Conservation (phyloP, 2,329 filamentous ascomycete genomes). For the Exophiala aquamarina region DNA sequence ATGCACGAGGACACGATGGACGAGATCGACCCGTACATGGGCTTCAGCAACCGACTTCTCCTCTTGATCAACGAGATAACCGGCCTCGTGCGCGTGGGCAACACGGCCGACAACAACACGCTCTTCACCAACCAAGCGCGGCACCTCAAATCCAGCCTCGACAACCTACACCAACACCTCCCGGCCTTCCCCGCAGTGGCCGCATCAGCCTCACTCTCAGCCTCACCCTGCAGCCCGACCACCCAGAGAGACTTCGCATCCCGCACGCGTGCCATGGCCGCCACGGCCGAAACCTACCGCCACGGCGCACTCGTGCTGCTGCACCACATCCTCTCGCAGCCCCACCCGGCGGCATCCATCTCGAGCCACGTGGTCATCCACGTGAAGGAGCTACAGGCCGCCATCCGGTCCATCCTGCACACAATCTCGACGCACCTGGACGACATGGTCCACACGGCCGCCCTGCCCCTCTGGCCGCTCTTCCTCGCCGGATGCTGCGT, state of each 20-base stretch:
- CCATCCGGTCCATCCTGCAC: slow-evolving; percentile 22
- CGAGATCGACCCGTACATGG: slow-evolving; percentile 31
- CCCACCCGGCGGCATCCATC: slow-evolving; percentile 1
- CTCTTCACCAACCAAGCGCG: neutral
- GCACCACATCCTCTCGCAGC: slow-evolving; percentile 20
- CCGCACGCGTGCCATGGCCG: slow-evolving; percentile 20
- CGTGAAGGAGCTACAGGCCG: slow-evolving; percentile 5
- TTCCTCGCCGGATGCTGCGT: slow-evolving; percentile 32
- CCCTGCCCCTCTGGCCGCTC: slow-evolving; percentile 30
- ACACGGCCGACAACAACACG: neutral
- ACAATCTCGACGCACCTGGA: slow-evolving; percentile 16
- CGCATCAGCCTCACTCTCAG: neutral
- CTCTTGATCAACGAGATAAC: slow-evolving; percentile 28
- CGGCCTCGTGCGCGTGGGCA: slow-evolving; percentile 17
- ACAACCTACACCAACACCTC: slow-evolving; percentile 19
- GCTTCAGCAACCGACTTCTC: slow-evolving; percentile 29
- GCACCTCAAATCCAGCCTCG: slow-evolving; percentile 12
- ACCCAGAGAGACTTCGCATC: neutral
- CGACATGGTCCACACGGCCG: slow-evolving; percentile 30
- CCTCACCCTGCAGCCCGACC: neutral
- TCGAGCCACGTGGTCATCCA: neutral
- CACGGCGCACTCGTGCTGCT: slow-evolving; percentile 28
- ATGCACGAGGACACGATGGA: slow-evolving; percentile 22
- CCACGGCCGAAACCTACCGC: slow-evolving; percentile 30
- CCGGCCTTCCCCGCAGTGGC: no score